phyloP scores from a whole-genome alignment of 2,329 filamentous ascomycete genomes.

The Teratosphaeria epicoccoides region DNA sequence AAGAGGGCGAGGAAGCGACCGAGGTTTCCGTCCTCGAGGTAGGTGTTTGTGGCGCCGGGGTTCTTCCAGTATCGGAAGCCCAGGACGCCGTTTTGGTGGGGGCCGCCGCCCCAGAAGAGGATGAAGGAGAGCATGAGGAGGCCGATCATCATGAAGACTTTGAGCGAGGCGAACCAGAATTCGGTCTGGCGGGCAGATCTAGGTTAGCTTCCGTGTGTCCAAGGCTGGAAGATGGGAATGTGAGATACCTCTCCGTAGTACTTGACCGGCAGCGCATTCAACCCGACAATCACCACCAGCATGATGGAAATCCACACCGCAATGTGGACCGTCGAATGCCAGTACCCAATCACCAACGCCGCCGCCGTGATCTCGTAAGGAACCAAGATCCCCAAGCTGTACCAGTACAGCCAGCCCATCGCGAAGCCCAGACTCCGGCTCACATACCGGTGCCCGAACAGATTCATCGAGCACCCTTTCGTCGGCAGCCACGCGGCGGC shows the following conservation, averaged over 20 bases:
- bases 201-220: background rate
- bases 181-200: background rate
- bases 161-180: slow-evolving; percentile 38
- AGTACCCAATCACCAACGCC: slow-evolving; percentile 27
- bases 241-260: slow-evolving; percentile 36
- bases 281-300: slow-evolving; percentile 29
- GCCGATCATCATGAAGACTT: slow-evolving; percentile 42
- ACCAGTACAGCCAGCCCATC: slow-evolving; percentile 35
- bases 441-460: slow-evolving; percentile 37
- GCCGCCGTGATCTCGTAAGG: slow-evolving; percentile 30
- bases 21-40: slow-evolving; percentile 35
- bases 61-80: slow-evolving; percentile 43
- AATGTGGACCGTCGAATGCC: slow-evolving; percentile 29
- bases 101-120: slow-evolving; percentile 48
- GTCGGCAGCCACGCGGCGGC: slow-evolving; percentile 51
- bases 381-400: slow-evolving; percentile 30
- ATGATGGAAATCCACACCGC: slow-evolving; percentile 29
- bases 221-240: background rate
- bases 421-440: slow-evolving; percentile 35
- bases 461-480: slow-evolving; percentile 40
- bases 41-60: slow-evolving; percentile 39
- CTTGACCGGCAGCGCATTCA: slow-evolving; percentile 39
- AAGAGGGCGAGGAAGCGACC: slow-evolving; percentile 44
- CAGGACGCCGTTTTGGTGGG: slow-evolving; percentile 35
- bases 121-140: slow-evolving; percentile 44